These are phyloP conservation scores for Acanthamoeba castellanii DNA, from an alignment of 208 protist species.

Conservation along the genomic window DNA sequence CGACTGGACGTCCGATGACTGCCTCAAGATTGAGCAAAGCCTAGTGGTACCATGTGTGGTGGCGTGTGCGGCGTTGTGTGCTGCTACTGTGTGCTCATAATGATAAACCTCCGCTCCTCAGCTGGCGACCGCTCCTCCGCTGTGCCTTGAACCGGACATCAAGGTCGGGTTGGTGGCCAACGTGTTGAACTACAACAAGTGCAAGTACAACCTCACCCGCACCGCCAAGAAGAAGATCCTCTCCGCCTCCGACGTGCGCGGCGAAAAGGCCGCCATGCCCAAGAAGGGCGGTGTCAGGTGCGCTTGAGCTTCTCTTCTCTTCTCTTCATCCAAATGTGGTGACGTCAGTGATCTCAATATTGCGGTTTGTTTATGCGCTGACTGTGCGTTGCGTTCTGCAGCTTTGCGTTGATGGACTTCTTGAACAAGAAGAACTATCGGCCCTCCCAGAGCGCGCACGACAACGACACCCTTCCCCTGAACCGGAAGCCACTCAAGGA, in stretches of 20 bases:
- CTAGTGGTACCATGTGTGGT: constrained; percentile 45
- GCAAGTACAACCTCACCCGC: constrained; percentile 58
- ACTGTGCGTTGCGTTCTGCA: not conserved
- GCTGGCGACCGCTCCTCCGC: constrained; percentile 52
- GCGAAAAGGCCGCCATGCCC: constrained; percentile 30
- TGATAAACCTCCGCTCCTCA: not conserved
- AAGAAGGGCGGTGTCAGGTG: constrained; percentile 69
- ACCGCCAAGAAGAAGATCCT: constrained; percentile 40
- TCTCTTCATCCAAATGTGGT: too few species aligned
- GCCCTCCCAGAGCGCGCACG: not conserved
- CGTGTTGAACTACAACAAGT: constrained; percentile 55
- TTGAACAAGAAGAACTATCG: constrained; percentile 50
- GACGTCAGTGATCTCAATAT: too few species aligned
- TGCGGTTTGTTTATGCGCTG: too few species aligned
- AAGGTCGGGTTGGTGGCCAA: constrained; percentile 39
- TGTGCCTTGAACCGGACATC: constrained; percentile 56
- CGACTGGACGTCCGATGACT: constrained; percentile 67
- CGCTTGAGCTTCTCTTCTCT: not conserved
- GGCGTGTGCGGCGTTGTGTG: not conserved
- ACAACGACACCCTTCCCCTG: not conserved
- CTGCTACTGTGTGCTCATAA: not conserved
- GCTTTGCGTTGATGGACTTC: constrained; percentile 70
- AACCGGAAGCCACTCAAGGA: constrained; percentile 64
- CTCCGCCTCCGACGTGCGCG: not conserved
- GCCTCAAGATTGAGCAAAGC: constrained; percentile 55